phyloP scores from a whole-genome alignment of 345 rosid genomes.

The Carallia pectinifolia region DNA sequence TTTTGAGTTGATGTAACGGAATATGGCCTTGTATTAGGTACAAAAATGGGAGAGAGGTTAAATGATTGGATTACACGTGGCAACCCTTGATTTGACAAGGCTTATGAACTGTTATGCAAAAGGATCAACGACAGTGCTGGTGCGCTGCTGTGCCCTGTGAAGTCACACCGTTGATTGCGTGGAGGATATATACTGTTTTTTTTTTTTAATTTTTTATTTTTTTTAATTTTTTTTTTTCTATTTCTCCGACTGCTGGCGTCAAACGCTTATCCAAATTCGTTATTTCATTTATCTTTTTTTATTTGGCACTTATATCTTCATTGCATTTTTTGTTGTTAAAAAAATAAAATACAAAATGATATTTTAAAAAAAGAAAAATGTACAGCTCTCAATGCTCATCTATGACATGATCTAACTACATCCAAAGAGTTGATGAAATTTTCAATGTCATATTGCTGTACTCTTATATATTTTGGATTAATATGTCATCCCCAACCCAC shows the following conservation, averaged over 20 bases:
- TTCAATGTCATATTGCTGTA: background rate
- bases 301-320: background rate
- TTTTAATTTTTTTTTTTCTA: background rate
- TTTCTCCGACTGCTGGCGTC: conserved; percentile 6
- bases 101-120: background rate
- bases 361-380: background rate
- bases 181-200: conserved; percentile 41
- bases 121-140: conserved; percentile 4
- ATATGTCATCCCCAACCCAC: background rate
- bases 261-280: conserved; percentile 20
- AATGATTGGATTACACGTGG: conserved; percentile 54
- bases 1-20: conserved; percentile 33
- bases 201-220: background rate
- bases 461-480: background rate
- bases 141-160: background rate
- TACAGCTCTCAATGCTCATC: background rate
- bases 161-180: conserved; percentile 71
- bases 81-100: conserved; percentile 23
- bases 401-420: background rate
- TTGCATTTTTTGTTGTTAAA: background rate
- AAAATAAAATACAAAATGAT: background rate
- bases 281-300: conserved; percentile 6
- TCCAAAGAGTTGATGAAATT: background rate
- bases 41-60: conserved; percentile 21
- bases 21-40: conserved; percentile 2